Evolutionary conservation across 805 yeast species (phyloP).

Genomic region (Myxozyma neotropica): DNA sequence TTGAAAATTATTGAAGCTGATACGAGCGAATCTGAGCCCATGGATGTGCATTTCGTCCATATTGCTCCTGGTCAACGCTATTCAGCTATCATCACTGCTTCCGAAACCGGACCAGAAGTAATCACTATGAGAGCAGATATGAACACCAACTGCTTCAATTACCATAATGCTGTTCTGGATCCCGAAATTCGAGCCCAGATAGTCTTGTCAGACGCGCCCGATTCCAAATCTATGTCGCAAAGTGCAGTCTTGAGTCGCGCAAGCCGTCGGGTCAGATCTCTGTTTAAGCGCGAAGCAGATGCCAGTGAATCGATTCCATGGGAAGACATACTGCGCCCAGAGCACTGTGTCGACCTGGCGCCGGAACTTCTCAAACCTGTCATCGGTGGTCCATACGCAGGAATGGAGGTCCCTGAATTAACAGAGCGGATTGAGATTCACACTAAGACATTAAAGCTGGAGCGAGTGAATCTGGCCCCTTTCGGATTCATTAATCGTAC

Average conservation of each 20-base stretch:
- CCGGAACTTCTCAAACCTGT: neutral
- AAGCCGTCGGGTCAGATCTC: neutral
- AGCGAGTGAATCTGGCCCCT: slow-evolving; percentile 18
- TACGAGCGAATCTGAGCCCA: slow-evolving; percentile 15
- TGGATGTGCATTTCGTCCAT: slow-evolving; percentile 15
- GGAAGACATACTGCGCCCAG: slow-evolving; percentile 12
- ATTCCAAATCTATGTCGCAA: neutral
- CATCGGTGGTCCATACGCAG: slow-evolving; percentile 1
- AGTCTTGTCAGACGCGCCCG: neutral
- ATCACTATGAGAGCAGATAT: slow-evolving; percentile 12
- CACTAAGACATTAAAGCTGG: slow-evolving; percentile 14
- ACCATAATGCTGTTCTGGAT: slow-evolving; percentile 14
- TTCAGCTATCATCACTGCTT: slow-evolving; percentile 18
- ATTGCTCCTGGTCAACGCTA: slow-evolving; percentile 27
- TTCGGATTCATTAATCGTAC: slow-evolving; percentile 40
- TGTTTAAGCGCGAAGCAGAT: neutral
- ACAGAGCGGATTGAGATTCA: slow-evolving; percentile 6
- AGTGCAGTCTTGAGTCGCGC: neutral
- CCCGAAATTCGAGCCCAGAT: slow-evolving; percentile 11
- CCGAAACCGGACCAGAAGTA: slow-evolving; percentile 25
- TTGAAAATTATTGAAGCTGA: slow-evolving; percentile 24
- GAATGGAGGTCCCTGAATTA: neutral
- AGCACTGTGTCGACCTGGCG: slow-evolving; percentile 16
- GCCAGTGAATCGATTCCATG: slow-evolving; percentile 2
- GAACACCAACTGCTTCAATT: slow-evolving; percentile 18